These are phyloP conservation scores for Claviceps sp. DNA, from an alignment of 2,329 filamentous ascomycete species.

Conservation along the genomic window DNA sequence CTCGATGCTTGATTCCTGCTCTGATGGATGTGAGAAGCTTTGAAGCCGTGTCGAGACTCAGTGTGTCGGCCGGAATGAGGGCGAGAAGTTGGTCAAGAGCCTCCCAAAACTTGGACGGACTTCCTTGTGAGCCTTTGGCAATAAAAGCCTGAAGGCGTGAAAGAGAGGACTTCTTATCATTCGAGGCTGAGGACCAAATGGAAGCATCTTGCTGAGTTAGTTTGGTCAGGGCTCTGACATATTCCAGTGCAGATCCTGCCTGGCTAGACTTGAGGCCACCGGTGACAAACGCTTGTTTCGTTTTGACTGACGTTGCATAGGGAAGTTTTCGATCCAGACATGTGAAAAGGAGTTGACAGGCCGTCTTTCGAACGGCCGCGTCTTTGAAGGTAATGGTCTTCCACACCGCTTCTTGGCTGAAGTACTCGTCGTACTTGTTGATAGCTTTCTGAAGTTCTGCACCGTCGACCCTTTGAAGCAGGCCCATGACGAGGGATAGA, in stretches of 20 bases:
- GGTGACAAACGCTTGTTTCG: constrained; percentile 49
- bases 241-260: constrained; percentile 58
- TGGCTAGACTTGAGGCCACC: constrained; percentile 65
- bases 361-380: constrained; percentile 33
- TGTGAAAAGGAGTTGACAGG: constrained; percentile 36
- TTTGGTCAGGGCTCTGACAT: constrained; percentile 50
- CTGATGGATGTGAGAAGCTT: constrained; percentile 55
- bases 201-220: constrained; percentile 53
- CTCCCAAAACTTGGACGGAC: constrained; percentile 59
- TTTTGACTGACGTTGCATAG: constrained; percentile 33
- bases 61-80: constrained; percentile 36
- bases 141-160: constrained; percentile 57
- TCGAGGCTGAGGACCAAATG: constrained; percentile 52
- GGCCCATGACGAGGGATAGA: constrained; percentile 39
- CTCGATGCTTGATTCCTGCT: constrained; percentile 56
- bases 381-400: constrained; percentile 52
- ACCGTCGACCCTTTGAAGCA: constrained; percentile 31
- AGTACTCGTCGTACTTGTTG: constrained; percentile 49
- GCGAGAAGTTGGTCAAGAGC: constrained; percentile 50
- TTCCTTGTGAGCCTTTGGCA: constrained; percentile 73
- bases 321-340: constrained; percentile 36
- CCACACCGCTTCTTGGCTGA: constrained; percentile 56
- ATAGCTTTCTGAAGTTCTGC: constrained; percentile 46
- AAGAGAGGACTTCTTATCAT: constrained; percentile 39
- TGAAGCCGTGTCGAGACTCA: constrained; percentile 35